phyloP scores from a whole-genome alignment of 1,139 yeast species.

The Magnusiomyces sp. region DNA sequence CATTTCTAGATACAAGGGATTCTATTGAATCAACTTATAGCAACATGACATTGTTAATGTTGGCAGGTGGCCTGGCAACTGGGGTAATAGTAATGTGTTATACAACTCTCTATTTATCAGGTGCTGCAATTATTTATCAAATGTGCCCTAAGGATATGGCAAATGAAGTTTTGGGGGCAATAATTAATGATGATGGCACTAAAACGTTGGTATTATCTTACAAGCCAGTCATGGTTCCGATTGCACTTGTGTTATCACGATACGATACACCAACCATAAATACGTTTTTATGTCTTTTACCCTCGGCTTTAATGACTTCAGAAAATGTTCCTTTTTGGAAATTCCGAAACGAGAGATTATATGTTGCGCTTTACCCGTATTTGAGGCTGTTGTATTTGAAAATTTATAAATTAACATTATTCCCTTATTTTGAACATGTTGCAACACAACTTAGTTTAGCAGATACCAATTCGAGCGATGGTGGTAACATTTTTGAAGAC shows the following conservation, averaged over 20 bases:
- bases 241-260: slow-evolving; percentile 21
- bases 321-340: slow-evolving; percentile 20
- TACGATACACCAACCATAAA: slow-evolving; percentile 17
- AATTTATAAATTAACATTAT: slow-evolving; percentile 21
- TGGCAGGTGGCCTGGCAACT: slow-evolving; percentile 26
- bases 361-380: slow-evolving; percentile 20
- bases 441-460: slow-evolving; percentile 20
- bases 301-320: slow-evolving; percentile 22
- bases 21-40: slow-evolving; percentile 20
- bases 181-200: slow-evolving; percentile 16
- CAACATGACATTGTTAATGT: slow-evolving; percentile 20
- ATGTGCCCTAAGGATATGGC: slow-evolving; percentile 29
- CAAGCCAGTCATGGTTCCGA: slow-evolving; percentile 23
- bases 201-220: slow-evolving; percentile 19
- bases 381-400: slow-evolving; percentile 20
- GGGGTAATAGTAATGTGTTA: slow-evolving; percentile 24
- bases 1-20: slow-evolving; percentile 23
- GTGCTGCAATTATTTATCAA: slow-evolving; percentile 31
- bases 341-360: slow-evolving; percentile 21
- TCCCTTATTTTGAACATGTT: slow-evolving; percentile 22
- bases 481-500: slow-evolving; percentile 7
- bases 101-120: slow-evolving; percentile 27
- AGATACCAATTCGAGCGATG: not conserved
- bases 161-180: slow-evolving; percentile 24
- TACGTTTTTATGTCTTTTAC: slow-evolving; percentile 12